These are phyloP conservation scores for Microdochium bolleyi DNA, from an alignment of 2,329 filamentous ascomycete species.

Conservation along the genomic window DNA sequence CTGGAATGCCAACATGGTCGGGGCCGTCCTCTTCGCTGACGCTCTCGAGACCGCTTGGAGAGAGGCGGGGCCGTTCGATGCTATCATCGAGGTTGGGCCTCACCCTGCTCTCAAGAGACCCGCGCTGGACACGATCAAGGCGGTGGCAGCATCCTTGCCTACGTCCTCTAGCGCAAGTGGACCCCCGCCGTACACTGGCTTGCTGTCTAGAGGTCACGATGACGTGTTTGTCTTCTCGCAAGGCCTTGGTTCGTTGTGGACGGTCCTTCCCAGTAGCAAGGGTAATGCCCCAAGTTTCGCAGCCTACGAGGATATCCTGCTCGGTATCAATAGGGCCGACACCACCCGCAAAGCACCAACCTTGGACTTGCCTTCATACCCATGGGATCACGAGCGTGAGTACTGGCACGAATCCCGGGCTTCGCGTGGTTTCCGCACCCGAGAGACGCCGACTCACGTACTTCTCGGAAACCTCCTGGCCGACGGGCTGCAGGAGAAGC, in stretches of 20 bases:
- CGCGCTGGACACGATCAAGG: background rate
- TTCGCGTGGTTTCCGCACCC: constrained; percentile 13
- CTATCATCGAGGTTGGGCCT: constrained; percentile 17
- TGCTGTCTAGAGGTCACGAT: too few relatives aligned
- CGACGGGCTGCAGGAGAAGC: background rate
- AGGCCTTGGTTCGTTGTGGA: too few relatives aligned
- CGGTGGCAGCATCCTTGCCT: background rate
- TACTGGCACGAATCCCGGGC: constrained; percentile 15
- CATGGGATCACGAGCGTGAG: constrained; percentile 14
- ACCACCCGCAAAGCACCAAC: too few relatives aligned
- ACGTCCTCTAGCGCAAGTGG: too few relatives aligned
- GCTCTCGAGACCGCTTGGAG: constrained; percentile 15
- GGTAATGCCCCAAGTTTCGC: too few relatives aligned
- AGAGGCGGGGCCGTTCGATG: constrained; percentile 4
- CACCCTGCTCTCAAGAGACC: constrained; percentile 22
- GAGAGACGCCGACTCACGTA: constrained; percentile 13
- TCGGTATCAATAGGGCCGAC: too few relatives aligned
- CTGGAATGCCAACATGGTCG: constrained; percentile 15
- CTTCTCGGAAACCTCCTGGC: constrained; percentile 5
- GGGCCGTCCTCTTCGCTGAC: constrained; percentile 18
- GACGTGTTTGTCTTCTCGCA: too few relatives aligned
- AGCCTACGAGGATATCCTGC: too few relatives aligned
- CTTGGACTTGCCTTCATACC: constrained; percentile 17
- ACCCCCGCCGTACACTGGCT: too few relatives aligned
- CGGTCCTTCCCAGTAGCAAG: too few relatives aligned